phyloP scores from a whole-genome alignment of 2,329 filamentous ascomycete species.

The Aspergillus jensenii region DNA sequence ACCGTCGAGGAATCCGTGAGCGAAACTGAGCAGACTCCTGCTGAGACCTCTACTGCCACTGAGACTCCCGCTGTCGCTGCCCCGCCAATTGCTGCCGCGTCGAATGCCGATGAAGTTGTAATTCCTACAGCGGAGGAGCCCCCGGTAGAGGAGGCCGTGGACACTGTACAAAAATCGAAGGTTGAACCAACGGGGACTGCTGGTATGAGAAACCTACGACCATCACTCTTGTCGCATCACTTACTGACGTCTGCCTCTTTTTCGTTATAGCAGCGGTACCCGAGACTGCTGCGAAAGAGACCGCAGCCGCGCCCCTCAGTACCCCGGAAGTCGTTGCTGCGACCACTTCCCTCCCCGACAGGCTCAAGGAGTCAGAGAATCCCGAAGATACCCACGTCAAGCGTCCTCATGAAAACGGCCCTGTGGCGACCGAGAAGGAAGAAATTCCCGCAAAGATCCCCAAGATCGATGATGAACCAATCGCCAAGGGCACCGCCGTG shows the following conservation, averaged over 20 bases:
- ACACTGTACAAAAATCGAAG: conserved; percentile 4
- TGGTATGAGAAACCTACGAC: conserved; percentile 3
- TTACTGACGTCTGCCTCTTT: conserved; percentile 1
- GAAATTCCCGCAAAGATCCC: conserved; percentile 36
- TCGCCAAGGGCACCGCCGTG: conserved; percentile 1
- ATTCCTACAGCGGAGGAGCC: conserved; percentile 9
- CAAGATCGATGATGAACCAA: conserved; percentile 29
- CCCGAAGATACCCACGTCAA: conserved; percentile 27
- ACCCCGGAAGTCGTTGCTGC: conserved; percentile 11
- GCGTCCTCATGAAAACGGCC: conserved; percentile 37
- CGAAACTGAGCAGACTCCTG: conserved; percentile 18
- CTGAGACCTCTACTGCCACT: conserved; percentile 16
- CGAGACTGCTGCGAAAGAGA: background rate
- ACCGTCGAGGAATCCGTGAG: conserved; percentile 16
- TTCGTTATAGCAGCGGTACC: conserved; percentile 3
- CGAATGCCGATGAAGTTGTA: conserved; percentile 7
- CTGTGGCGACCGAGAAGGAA: conserved; percentile 30
- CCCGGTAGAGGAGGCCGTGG: conserved; percentile 11
- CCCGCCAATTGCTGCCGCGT: conserved; percentile 11
- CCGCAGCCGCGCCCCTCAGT: conserved; percentile 10
- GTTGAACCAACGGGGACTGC: background rate
- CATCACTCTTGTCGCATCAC: background rate
- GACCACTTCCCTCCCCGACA: conserved; percentile 19
- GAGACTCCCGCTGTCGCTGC: conserved; percentile 4
- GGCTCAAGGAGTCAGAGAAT: conserved; percentile 20